These are phyloP conservation scores for Xylaria sp. DNA, from an alignment of 2,329 filamentous ascomycete species.

Conservation along the genomic window DNA sequence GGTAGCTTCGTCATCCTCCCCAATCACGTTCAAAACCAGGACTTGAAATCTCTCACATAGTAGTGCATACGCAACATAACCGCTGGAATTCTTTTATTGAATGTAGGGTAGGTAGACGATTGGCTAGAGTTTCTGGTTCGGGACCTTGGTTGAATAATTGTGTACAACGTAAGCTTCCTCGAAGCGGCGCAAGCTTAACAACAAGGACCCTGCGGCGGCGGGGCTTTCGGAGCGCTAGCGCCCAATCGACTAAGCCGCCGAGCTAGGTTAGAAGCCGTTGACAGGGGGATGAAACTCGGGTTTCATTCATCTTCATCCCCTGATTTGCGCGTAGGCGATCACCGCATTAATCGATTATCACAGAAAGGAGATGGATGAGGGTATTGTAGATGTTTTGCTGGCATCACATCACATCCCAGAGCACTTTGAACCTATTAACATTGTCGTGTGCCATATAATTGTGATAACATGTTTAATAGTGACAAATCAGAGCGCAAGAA, in stretches of 20 bases:
- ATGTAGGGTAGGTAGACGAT: not conserved
- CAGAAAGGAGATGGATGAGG: conserved; percentile 1
- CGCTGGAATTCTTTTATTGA: not conserved
- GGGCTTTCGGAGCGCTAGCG: not conserved
- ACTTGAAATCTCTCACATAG: not conserved
- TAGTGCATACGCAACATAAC: not conserved
- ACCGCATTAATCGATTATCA: not conserved
- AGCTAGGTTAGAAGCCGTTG: conserved; percentile 6
- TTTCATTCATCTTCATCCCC: conserved; percentile 27
- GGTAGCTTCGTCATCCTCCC: conserved; percentile 19
- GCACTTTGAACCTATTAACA: not conserved
- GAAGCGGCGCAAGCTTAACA: conserved; percentile 7
- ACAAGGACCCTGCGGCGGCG: conserved; percentile 6
- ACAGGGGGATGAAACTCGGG: conserved; percentile 26
- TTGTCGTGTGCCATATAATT: not conserved
- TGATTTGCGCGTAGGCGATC: not conserved
- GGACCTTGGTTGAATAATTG: not conserved
- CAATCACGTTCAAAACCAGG: not conserved
- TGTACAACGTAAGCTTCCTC: conserved; percentile 1
- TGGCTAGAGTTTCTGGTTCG: not conserved
- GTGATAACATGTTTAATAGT: not conserved
- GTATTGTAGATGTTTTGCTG: not conserved
- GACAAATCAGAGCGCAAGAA: not conserved
- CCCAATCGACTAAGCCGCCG: conserved; percentile 25
- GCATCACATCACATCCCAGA: not conserved